phyloP scores from a whole-genome alignment of 345 rosid genomes.

The Acer saccharum region DNA sequence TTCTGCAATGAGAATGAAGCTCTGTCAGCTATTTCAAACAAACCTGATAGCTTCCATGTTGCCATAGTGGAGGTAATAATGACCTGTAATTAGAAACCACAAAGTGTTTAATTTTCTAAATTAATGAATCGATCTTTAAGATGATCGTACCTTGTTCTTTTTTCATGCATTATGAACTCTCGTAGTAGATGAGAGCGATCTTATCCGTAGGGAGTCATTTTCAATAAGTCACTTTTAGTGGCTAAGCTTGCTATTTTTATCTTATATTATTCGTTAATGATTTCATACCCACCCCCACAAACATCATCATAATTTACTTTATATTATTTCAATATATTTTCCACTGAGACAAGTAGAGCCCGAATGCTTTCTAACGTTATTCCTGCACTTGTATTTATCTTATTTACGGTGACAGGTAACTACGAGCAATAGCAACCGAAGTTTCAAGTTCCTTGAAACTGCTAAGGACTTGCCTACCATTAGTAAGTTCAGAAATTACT shows the following conservation, averaged over 20 bases:
- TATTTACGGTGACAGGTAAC: conserved; percentile 50
- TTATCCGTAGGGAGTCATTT: neutral
- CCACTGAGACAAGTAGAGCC: neutral
- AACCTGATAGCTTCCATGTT: conserved; percentile 75
- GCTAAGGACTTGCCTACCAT: conserved; percentile 84
- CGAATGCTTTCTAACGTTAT: neutral
- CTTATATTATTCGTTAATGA: neutral
- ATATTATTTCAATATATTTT: neutral
- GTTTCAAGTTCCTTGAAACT: conserved; percentile 78
- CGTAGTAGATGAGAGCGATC: neutral
- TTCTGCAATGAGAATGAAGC: conserved; percentile 82
- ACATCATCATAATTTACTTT: neutral
- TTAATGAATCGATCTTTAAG: conserved; percentile 1
- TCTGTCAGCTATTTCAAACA: conserved; percentile 52
- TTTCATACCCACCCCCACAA: neutral
- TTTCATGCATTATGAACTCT: neutral
- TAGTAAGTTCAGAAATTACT: conserved; percentile 49
- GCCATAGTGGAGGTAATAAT: conserved; percentile 84
- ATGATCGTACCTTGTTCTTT: neutral
- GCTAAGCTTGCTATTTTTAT: conserved; percentile 1
- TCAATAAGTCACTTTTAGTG: neutral
- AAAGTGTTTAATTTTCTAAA: neutral
- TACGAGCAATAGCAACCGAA: conserved; percentile 39
- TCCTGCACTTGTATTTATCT: conserved; percentile 3
- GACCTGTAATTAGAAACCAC: neutral